Base-by-base conservation (phyloP, 148 eudicot genomes). In the Chenopodium album region DNA sequence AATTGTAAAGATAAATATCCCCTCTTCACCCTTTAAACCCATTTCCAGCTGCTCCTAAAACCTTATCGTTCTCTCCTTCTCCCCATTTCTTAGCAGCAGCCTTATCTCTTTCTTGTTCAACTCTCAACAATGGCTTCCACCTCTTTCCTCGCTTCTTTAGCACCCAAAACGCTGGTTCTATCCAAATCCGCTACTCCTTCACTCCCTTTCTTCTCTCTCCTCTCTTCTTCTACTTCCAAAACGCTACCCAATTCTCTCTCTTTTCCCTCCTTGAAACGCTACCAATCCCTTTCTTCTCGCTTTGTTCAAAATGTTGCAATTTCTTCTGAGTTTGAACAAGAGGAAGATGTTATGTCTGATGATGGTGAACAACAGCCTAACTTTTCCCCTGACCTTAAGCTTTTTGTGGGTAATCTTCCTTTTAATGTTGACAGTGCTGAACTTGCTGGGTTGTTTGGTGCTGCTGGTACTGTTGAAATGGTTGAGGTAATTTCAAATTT, bases 361-460 rank as follows among this genome's bases (percentile, higher is more conserved):
- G 77, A 50, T 1, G 54, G 28, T 9, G 82, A 14, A 2, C 85
- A 78, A 20, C 87, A 77, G 7, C 85, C 83, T 16, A 78, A 64
- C 13, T 95, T 90, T 86, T 86, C 96, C 2, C 88, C 90, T 52
- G 94, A 90, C 81, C 85, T 89, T 48, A 95, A 92, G 47, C 88
- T 95, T 66, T 95, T 95, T 44, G 98, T 95, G 0, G 97, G 98
- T 12, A 95, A 95, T 71, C 88, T 95, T 66, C 96, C 98, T 3
- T 95, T 93, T 56, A 86, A 31, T 64, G 96, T 88, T 29, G 98
- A 95, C 79, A 95, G 98, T 65, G 83, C 97, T 69, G 85, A 85
- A 44, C 93, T 95, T 47, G 98, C 98, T 82, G 97, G 84, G 0
- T 79, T 95, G 84, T 95, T 95, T 67, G 93, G 84, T 52, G 82